Evolutionary conservation across 2,329 filamentous ascomycete species (phyloP), one percentile per base, ranked within the genome.

Genomic region (Cryphonectria naterciae): DNA sequence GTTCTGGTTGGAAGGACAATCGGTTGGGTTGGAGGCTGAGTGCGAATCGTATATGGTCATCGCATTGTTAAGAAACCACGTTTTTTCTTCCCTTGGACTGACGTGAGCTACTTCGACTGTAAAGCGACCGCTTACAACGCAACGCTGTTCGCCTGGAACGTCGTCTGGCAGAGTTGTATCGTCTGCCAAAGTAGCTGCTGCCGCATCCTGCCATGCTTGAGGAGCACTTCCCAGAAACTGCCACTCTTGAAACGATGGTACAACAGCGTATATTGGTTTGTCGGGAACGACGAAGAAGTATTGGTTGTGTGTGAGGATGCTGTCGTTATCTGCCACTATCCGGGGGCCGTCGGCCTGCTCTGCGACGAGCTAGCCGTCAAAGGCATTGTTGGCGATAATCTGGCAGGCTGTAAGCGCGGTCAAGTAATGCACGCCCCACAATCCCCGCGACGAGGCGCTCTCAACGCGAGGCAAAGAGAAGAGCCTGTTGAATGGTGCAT

Each of bases 171-270:
- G 11, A n/a, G 41, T 46, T 19, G 19, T 46, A 13, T 46, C 41
- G 41, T 46, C 41, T 46, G 41, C 41, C 41, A 46, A 13, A 46
- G 52, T 56, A 56, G 52, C 52, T 56, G 52, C 52, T 28, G 28
- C 52, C 52, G 52, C 52, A 56, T 56, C 52, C 52, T 56, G 52
- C 52, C 52, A 56, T 56, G 52, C 52, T 28, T n/a, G 52, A 56
- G 52, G 52, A 56, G 25, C 52, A 56, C 52, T 56, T 28, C 52
- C 52, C 28, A 46, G 63, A 37, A 65, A 65, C n/a, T 32, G 28
- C 63, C 63, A 65, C 28, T 65, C 63, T 32, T 52, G 63, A 49
- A 65, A 65, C 25, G 63, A 65, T 35, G 64, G 64, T 35, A 65
- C 64, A 35, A 65, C 64, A 54, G 64, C 43, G 32, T 65, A 65